phyloP scores from a whole-genome alignment of 352 stramenopile species.

The Phytophthora hibernalis region DNA sequence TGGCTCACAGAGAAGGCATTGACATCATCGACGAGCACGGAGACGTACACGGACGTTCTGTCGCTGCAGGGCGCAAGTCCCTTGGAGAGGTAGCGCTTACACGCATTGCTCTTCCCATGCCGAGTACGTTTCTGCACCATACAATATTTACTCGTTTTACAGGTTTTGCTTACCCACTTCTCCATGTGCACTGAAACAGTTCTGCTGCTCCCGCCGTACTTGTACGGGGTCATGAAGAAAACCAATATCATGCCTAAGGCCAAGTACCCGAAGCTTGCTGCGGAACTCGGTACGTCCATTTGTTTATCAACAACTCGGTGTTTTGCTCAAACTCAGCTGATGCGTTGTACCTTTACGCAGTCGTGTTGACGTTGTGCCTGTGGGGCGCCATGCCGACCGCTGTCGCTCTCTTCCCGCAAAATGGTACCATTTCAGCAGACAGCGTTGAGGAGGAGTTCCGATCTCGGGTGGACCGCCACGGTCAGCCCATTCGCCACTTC shows the following conservation, averaged over 20 bases:
- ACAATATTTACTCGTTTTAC: conserved; percentile 1
- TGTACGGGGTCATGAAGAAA: conserved; percentile 83
- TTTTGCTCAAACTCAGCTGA: conserved; percentile 3
- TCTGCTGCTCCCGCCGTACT: conserved; percentile 80
- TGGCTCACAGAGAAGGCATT: conserved; percentile 71
- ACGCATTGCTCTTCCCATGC: conserved; percentile 79
- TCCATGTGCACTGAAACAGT: conserved; percentile 50
- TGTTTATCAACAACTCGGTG: background rate
- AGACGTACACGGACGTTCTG: conserved; percentile 77
- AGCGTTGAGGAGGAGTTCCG: conserved; percentile 73
- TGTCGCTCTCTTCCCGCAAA: conserved; percentile 85
- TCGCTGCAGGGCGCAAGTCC: conserved; percentile 80
- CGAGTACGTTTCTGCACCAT: conserved; percentile 53
- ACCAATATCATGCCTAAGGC: conserved; percentile 72
- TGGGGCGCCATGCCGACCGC: conserved; percentile 82
- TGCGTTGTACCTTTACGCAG: conserved; percentile 26
- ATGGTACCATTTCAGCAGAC: conserved; percentile 68
- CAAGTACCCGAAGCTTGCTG: conserved; percentile 77
- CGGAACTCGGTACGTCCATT: conserved; percentile 67
- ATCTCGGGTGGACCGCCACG: conserved; percentile 61
- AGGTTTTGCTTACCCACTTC: background rate
- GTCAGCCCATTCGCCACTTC: conserved; percentile 65
- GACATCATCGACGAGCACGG: conserved; percentile 86
- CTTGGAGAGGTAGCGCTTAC: conserved; percentile 84
- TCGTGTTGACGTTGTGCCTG: conserved; percentile 79